phyloP scores from a whole-genome alignment of 2,329 filamentous ascomycete species.

The Capronia americana region DNA sequence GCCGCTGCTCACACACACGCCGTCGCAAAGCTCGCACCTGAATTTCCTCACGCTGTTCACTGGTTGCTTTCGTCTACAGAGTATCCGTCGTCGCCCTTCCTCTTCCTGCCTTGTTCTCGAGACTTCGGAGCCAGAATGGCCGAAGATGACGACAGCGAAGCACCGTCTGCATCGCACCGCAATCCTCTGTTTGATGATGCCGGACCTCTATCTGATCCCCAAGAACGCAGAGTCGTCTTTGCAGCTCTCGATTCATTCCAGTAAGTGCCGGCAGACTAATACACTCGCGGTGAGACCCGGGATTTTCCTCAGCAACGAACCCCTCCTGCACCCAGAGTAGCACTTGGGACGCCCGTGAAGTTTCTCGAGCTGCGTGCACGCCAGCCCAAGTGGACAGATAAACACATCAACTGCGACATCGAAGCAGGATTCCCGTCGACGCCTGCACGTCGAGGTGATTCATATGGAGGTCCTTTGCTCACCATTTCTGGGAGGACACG shows the following conservation, averaged over 20 bases:
- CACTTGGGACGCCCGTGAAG: too few species aligned
- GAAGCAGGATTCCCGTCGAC: background rate
- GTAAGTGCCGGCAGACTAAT: constrained; percentile 60
- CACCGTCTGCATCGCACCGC: background rate
- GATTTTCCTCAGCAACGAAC: too few species aligned
- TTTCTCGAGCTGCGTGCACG: background rate
- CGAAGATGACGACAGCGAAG: constrained; percentile 8
- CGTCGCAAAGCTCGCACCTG: background rate
- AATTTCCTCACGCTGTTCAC: background rate
- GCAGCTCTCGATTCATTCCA: constrained; percentile 86
- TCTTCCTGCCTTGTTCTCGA: background rate
- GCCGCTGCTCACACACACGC: background rate
- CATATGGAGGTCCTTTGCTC: background rate
- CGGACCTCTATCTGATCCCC: constrained; percentile 72
- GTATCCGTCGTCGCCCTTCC: background rate
- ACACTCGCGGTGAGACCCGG: background rate
- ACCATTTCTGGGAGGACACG: background rate
- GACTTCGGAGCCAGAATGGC: constrained; percentile 7
- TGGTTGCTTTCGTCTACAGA: background rate
- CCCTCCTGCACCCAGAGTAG: too few species aligned
- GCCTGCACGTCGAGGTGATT: background rate
- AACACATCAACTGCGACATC: too few species aligned
- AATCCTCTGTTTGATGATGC: constrained; percentile 53
- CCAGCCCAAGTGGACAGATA: too few species aligned
- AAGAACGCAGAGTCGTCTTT: constrained; percentile 81